A percentile compares a stretch with the other conserved stretches of the same genome.
phyloP scores from a whole-genome alignment of 2,329 filamentous ascomycete genomes.

The Ophiostoma piceae region DNA sequence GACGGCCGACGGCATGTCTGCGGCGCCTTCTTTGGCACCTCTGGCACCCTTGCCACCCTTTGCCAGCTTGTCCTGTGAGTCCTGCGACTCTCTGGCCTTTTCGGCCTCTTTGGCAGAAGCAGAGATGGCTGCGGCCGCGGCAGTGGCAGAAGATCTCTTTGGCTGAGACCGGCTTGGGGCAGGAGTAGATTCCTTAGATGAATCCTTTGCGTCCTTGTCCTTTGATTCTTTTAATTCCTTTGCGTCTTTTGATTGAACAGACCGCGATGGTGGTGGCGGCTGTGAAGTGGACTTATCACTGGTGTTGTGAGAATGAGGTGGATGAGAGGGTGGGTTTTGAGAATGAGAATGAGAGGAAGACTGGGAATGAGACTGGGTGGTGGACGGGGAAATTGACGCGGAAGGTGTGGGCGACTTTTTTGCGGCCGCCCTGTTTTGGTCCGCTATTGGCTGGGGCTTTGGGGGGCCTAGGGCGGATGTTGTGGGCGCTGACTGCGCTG shows the following conservation, averaged over 20 bases:
- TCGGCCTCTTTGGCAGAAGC: conserved; percentile 19
- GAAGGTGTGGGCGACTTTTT: conserved; percentile 29
- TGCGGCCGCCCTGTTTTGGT: conserved; percentile 30
- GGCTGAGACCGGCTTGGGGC: conserved; percentile 1
- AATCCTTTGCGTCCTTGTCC: background rate
- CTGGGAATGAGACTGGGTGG: conserved; percentile 12
- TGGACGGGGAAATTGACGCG: conserved; percentile 25
- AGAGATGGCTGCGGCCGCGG: conserved; percentile 20
- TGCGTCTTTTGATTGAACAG: background rate
- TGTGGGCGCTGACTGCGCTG: conserved; percentile 23
- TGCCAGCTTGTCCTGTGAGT: background rate
- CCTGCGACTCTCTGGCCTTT: conserved; percentile 1
- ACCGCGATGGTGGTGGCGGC: conserved; percentile 18
- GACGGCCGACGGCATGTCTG: conserved; percentile 24
- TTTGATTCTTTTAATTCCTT: background rate
- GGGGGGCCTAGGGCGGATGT: conserved; percentile 20
- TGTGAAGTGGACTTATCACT: conserved; percentile 18
- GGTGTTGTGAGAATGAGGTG: conserved; percentile 17
- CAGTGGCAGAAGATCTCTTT: conserved; percentile 20
- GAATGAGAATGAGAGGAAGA: background rate
- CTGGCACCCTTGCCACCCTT: background rate
- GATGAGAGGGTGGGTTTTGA: background rate
- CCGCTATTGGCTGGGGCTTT: conserved; percentile 31
- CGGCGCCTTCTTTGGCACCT: conserved; percentile 8
- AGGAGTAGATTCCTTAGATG: background rate